phyloP scores from a whole-genome alignment of 208 protist genomes.

The Spongospora subterranea region DNA sequence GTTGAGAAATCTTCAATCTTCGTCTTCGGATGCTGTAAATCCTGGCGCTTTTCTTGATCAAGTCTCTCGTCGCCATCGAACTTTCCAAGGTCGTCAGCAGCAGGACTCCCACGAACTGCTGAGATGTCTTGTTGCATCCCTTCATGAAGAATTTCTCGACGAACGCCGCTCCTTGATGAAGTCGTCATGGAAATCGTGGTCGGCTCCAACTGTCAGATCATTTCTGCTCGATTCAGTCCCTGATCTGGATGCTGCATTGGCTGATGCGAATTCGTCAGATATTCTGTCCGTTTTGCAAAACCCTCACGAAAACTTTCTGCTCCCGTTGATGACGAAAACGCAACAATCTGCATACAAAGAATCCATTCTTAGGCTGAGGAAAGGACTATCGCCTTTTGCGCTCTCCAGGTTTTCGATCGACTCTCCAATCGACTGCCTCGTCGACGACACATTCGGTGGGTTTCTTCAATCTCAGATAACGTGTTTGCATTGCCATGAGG shows the following conservation, averaged over 20 bases:
- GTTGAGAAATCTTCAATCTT: not conserved
- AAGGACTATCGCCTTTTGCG: not conserved
- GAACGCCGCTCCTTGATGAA: not conserved
- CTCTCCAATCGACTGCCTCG: not conserved
- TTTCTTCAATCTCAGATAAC: constrained; percentile 22
- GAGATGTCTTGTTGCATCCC: not conserved
- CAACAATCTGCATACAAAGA: not conserved
- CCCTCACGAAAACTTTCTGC: too few species aligned
- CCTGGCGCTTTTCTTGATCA: not conserved
- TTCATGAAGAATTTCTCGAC: constrained; percentile 34
- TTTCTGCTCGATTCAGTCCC: not conserved
- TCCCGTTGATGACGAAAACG: not conserved
- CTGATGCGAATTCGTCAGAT: not conserved
- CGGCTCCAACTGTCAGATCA: not conserved
- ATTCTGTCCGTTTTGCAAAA: not conserved
- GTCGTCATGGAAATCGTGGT: not conserved
- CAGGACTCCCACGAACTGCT: constrained; percentile 40
- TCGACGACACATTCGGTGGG: constrained; percentile 51
- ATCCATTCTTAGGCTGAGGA: not conserved
- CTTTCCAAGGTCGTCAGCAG: constrained; percentile 2
- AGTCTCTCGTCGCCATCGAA: not conserved
- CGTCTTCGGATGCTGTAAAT: not conserved
- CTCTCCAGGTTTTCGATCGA: not conserved
- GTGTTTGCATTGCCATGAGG: not conserved
- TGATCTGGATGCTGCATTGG: not conserved